These are phyloP conservation scores for Berberis thunbergii DNA, from an alignment of 164 flowering plant species.

Conservation along the genomic window DNA sequence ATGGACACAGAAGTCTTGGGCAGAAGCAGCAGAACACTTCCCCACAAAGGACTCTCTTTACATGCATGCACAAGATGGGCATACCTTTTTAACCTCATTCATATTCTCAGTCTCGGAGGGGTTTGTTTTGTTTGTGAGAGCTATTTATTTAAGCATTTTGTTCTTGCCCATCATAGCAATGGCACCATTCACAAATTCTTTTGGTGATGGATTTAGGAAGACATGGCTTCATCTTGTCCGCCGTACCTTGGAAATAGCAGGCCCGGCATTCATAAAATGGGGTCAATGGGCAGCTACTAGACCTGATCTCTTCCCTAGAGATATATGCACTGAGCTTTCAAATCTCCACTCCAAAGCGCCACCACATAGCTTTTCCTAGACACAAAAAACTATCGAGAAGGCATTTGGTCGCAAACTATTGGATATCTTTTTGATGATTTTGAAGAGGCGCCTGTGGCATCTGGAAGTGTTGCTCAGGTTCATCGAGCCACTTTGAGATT, in stretches of 20 bases:
- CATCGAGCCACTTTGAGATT: constrained; percentile 1
- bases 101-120: constrained; percentile 1
- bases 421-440: constrained; percentile 1
- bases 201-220: background rate
- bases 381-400: background rate
- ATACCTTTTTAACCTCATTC: background rate
- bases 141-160: background rate
- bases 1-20: background rate
- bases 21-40: background rate
- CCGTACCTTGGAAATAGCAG: background rate
- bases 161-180: background rate
- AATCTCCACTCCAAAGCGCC: constrained; percentile 3
- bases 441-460: constrained; percentile 1
- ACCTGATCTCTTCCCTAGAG: constrained; percentile 5
- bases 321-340: constrained; percentile 4
- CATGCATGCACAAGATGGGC: background rate
- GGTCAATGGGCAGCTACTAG: constrained; percentile 6
- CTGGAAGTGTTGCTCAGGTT: constrained; percentile 3
- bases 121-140: constrained; percentile 1
- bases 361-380: background rate
- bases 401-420: background rate
- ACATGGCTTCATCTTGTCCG: constrained; percentile 1
- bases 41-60: background rate
- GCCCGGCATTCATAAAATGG: constrained; percentile 4
- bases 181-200: constrained; percentile 1